phyloP scores from a whole-genome alignment of 208 protist genomes.

The Trypanosoma vivax region DNA sequence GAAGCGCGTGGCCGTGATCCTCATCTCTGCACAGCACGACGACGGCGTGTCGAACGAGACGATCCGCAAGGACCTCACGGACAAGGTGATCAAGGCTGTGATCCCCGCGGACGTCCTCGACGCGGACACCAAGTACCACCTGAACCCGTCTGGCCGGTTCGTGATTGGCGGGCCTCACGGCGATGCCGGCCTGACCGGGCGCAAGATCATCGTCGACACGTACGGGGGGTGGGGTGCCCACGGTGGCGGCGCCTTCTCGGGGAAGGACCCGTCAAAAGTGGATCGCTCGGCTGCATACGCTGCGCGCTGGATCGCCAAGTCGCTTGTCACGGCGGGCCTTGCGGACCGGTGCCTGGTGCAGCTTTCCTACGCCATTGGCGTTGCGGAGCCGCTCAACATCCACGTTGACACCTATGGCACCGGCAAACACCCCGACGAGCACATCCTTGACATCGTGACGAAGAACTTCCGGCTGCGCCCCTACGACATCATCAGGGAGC shows the following conservation, averaged over 20 bases:
- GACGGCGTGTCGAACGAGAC: background rate
- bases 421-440: slow-evolving; percentile 52
- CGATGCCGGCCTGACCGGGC: background rate
- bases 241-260: background rate
- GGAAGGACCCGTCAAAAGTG: background rate
- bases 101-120: background rate
- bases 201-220: background rate
- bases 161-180: background rate
- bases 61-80: background rate
- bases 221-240: background rate
- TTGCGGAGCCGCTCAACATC: slow-evolving; percentile 72
- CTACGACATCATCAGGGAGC: background rate
- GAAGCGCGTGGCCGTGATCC: background rate
- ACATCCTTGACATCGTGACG: background rate
- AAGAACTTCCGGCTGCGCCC: background rate
- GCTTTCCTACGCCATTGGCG: background rate
- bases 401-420: slow-evolving; percentile 97
- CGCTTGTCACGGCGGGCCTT: background rate
- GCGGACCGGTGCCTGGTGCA: background rate
- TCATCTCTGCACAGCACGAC: background rate
- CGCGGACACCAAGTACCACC: background rate
- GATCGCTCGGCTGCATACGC: background rate
- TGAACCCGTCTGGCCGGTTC: background rate
- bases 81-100: background rate
- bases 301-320: background rate